These are phyloP conservation scores for Myrmaecium sp. DNA, from an alignment of 2,329 filamentous ascomycete genomes.

Conservation along the genomic window DNA sequence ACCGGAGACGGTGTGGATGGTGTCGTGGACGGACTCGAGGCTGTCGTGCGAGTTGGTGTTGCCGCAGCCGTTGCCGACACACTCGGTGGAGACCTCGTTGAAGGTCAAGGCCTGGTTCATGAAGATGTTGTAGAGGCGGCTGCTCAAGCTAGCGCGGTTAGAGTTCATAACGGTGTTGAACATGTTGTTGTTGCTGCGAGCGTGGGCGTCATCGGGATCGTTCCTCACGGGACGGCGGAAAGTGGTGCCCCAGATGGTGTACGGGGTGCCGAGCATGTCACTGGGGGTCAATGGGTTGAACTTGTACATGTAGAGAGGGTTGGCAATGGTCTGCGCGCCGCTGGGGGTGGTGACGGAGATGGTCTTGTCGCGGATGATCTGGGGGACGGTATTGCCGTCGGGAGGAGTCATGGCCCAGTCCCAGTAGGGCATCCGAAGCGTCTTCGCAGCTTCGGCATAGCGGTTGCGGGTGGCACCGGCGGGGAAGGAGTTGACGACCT, in stretches of 20 bases:
- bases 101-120: conserved; percentile 7
- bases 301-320: conserved; percentile 22
- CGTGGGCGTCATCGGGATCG: conserved; percentile 41
- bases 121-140: conserved; percentile 6
- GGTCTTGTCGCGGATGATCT: conserved; percentile 16
- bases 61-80: conserved; percentile 6
- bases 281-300: conserved; percentile 39
- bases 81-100: conserved; percentile 4
- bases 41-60: conserved; percentile 1
- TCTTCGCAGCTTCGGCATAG: conserved; percentile 19
- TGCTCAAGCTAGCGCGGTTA: conserved; percentile 4
- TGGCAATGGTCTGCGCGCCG: conserved; percentile 14
- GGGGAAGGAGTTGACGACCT: conserved; percentile 19
- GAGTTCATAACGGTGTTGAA: conserved; percentile 11
- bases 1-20: conserved; percentile 26
- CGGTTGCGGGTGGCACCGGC: conserved; percentile 12
- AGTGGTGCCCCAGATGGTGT: conserved; percentile 15
- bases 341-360: conserved; percentile 21
- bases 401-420: conserved; percentile 24
- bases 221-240: background rate
- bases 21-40: conserved; percentile 11
- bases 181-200: conserved; percentile 26
- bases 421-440: conserved; percentile 26
- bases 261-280: conserved; percentile 13
- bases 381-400: conserved; percentile 14